Percentiles rank a stretch among this genome's conserved stretches.
Evolutionary conservation across 2,329 filamentous ascomycete genomes (phyloP).

Genomic region (Chaetomiaceae sp.): DNA sequence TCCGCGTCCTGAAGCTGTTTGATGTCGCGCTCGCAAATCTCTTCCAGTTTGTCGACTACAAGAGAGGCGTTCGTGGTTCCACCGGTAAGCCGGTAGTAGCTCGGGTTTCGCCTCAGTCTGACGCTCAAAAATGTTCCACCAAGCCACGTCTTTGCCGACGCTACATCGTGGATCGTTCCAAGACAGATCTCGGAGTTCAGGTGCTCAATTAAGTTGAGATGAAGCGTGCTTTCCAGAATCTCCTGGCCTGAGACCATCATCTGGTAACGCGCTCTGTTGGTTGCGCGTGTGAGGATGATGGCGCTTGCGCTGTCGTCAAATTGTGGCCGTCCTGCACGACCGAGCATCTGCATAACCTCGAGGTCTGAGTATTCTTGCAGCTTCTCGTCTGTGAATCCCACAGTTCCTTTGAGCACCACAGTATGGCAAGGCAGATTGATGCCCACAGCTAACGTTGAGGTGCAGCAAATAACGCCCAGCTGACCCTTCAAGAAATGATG

Average conservation of each 20-base stretch:
- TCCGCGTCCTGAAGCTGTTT: constrained; percentile 56
- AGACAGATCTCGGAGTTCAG: constrained; percentile 80
- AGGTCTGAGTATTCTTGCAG: constrained; percentile 72
- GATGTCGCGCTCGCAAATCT: constrained; percentile 68
- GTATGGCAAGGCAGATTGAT: constrained; percentile 81
- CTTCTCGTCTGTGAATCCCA: constrained; percentile 56
- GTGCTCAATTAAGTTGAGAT: constrained; percentile 76
- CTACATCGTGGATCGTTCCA: constrained; percentile 62
- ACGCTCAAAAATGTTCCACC: constrained; percentile 73
- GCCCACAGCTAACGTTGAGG: constrained; percentile 77
- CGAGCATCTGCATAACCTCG: constrained; percentile 88
- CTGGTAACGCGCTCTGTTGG: constrained; percentile 63
- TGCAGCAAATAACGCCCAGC: constrained; percentile 81
- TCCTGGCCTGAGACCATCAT: constrained; percentile 70
- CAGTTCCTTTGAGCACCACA: constrained; percentile 77
- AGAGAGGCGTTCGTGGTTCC: constrained; percentile 33
- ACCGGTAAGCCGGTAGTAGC: constrained; percentile 59
- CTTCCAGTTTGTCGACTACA: constrained; percentile 61
- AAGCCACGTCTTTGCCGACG: constrained; percentile 70
- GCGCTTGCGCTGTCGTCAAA: constrained; percentile 73
- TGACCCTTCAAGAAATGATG: constrained; percentile 63
- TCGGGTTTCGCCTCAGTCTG: constrained; percentile 65
- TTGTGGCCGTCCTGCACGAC: constrained; percentile 76
- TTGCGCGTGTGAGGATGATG: constrained; percentile 71
- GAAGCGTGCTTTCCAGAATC: constrained; percentile 70